Percentiles rank a stretch among this genome's conserved stretches.
Conservation (phyloP, 495 filamentous ascomycete genomes). For the Neurospora sp. region DNA sequence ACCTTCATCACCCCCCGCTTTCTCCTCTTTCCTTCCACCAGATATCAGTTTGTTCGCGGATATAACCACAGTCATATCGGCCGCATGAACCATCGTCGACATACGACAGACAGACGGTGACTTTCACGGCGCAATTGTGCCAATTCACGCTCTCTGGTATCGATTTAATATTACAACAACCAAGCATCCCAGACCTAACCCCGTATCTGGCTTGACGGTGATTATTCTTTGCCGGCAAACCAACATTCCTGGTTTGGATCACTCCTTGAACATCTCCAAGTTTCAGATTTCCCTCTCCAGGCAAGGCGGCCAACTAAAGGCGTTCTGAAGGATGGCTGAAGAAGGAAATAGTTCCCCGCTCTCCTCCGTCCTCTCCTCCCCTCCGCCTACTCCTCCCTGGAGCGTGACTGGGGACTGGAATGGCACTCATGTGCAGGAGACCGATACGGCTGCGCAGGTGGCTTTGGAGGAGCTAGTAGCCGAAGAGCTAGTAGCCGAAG, state of each 20-base stretch:
- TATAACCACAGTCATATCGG: not conserved
- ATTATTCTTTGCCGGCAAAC: not conserved
- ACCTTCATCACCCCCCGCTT: not conserved
- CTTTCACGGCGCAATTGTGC: not conserved
- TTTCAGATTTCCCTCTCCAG: not conserved
- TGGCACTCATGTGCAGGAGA: not conserved
- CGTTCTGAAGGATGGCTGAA: not conserved
- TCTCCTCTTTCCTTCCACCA: not conserved
- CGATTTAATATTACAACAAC: not conserved
- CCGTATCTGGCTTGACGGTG: not conserved
- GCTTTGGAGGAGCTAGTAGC: not conserved
- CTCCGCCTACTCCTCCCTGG: not conserved
- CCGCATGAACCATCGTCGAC: not conserved
- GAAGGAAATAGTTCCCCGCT: not conserved
- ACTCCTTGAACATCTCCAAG: not conserved
- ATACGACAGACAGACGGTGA: not conserved
- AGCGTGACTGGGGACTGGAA: not conserved
- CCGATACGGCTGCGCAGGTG: not conserved
- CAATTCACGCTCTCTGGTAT: not conserved
- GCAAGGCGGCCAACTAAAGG: not conserved
- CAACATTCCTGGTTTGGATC: not conserved
- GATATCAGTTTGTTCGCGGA: not conserved
- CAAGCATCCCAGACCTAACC: not conserved
- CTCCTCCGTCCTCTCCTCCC: not conserved
- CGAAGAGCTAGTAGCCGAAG: not conserved